Conservation (phyloP, 192 early-diverging fungal species). For the Podila horticola region DNA sequence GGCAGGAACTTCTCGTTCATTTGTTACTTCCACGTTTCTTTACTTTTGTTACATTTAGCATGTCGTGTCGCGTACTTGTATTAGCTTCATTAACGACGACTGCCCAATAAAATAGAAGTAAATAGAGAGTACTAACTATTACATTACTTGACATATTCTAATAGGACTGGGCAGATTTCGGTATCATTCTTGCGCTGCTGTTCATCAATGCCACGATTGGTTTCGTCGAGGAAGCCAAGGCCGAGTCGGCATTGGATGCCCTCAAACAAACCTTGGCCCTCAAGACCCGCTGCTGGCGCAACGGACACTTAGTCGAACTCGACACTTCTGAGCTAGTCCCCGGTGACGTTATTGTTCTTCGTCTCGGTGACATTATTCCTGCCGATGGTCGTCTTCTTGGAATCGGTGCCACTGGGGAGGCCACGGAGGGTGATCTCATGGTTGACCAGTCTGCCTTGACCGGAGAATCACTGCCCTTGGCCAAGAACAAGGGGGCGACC, state of each 20-base stretch:
- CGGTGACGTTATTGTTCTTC: conserved; percentile 91
- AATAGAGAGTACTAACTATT: not conserved
- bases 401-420: conserved; percentile 80
- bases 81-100: not conserved
- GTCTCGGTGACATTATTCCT: conserved; percentile 94
- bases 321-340: conserved; percentile 85
- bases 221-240: conserved; percentile 92
- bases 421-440: conserved; percentile 78
- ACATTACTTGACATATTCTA: not conserved
- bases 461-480: conserved; percentile 93
- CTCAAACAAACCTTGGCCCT: conserved; percentile 93
- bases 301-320: conserved; percentile 77
- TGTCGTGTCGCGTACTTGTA: no score
- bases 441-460: conserved; percentile 95
- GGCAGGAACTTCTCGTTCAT: no score
- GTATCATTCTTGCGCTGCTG: conserved; percentile 82
- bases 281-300: conserved; percentile 84
- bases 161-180: conserved; percentile 73
- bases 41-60: no score
- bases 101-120: not conserved
- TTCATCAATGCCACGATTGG: conserved; percentile 93
- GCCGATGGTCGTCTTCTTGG: conserved; percentile 89
- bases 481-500: conserved; percentile 81
- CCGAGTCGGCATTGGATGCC: conserved; percentile 94
- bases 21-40: no score